phyloP scores from a whole-genome alignment of 2,329 filamentous ascomycete species.

The Penicillium glabrum region DNA sequence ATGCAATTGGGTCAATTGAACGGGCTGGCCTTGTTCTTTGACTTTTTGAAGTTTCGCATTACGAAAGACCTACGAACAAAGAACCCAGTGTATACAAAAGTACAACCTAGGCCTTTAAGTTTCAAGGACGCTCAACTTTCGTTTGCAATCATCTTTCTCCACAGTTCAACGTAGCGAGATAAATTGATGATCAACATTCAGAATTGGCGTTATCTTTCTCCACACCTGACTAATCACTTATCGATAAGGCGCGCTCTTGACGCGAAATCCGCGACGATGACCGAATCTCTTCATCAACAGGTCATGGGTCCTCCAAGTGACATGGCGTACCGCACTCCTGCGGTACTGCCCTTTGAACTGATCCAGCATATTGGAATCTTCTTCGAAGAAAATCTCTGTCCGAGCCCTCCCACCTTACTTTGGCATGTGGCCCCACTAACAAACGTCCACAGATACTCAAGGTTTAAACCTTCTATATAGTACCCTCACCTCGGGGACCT shows the following conservation, averaged over 20 bases:
- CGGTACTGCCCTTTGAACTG: constrained; percentile 62
- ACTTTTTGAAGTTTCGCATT: neutral
- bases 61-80: neutral
- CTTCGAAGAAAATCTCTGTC: constrained; percentile 73
- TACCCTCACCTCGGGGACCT: constrained; percentile 32
- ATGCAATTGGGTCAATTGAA: neutral
- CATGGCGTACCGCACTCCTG: constrained; percentile 53
- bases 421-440: constrained; percentile 1
- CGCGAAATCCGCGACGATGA: constrained; percentile 13
- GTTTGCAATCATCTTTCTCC: neutral
- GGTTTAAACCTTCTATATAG: constrained; percentile 64
- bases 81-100: neutral
- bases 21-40: neutral
- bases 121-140: neutral
- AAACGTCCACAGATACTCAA: constrained; percentile 47
- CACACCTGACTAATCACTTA: constrained; percentile 15
- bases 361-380: constrained; percentile 68
- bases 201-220: neutral
- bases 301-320: constrained; percentile 22
- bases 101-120: neutral
- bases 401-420: constrained; percentile 16
- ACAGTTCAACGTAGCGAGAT: neutral
- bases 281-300: neutral
- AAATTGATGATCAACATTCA: neutral
- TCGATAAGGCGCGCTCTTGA: constrained; percentile 22